Percentiles rank a stretch among this genome's conserved stretches.
These are phyloP conservation scores for Entoloma clypeatum DNA, from an alignment of 1,284 basidiomycete genomes.

Conservation along the genomic window DNA sequence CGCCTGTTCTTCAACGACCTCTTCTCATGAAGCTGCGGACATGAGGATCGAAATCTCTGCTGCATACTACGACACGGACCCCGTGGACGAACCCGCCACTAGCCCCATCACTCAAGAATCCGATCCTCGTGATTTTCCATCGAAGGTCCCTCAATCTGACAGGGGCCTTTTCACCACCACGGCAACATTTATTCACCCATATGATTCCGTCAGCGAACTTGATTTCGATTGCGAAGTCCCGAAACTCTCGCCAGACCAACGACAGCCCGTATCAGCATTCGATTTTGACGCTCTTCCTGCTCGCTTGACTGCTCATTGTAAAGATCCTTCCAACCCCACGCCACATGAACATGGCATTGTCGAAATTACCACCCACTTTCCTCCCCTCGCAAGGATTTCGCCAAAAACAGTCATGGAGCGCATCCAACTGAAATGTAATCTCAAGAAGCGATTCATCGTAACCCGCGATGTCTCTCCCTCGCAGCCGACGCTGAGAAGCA, in stretches of 20 bases:
- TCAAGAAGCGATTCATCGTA: constrained; percentile 27
- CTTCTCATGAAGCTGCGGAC: constrained; percentile 18
- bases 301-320: constrained; percentile 6
- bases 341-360: constrained; percentile 14
- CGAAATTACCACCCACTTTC: constrained; percentile 22
- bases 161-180: constrained; percentile 37
- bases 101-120: constrained; percentile 30
- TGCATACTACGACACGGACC: constrained; percentile 57
- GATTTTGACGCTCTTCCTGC: constrained; percentile 57
- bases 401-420: constrained; percentile 32
- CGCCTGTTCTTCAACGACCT: constrained; percentile 19
- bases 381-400: constrained; percentile 18
- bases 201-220: constrained; percentile 35
- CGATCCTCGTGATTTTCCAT: constrained; percentile 25
- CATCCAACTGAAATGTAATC: constrained; percentile 37
- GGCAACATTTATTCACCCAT: constrained; percentile 56
- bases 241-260: constrained; percentile 30
- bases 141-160: constrained; percentile 21
- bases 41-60: constrained; percentile 55
- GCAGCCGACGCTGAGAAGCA: constrained; percentile 10
- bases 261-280: constrained; percentile 46
- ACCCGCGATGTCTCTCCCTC: constrained; percentile 7
- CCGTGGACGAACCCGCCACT: constrained; percentile 53
- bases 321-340: constrained; percentile 9
- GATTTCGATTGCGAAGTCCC: constrained; percentile 29